Evolutionary conservation across 352 stramenopile species (phyloP), one percentile per base, ranked within the genome.

Genomic region (Phytophthora cryptogea): DNA sequence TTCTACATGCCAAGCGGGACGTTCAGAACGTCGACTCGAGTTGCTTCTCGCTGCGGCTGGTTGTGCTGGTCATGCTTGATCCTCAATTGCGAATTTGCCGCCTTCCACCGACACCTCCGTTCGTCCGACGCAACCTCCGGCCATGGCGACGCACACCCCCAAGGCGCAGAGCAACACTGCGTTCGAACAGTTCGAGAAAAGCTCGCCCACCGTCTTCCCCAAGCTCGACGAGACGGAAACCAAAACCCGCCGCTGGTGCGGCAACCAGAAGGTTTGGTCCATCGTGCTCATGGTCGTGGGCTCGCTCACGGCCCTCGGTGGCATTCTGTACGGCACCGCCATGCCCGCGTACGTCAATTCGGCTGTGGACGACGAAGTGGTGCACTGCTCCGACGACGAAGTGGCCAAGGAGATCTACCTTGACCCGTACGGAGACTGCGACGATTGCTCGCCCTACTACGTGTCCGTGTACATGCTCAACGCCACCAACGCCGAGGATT

Each of bases 391-490:
- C 14, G 56, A 63, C 20, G 16, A 63, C 8, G 70, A 80, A 13
- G 68, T 73, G 39, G 51, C 57, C 40, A 78, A 87, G 37, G 59
- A 76, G 30, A 47, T 41, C 10, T 92, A 80, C 52, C 59, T 63
- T 4, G 81, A 90, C 54, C 54, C 56, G 37, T 90, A 88, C 67
- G 76, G 80, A 58, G 79, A 92, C 71, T 92, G 83, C 58, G 68
- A 88, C 10, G 79, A 88, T 55, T 92, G 83, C 66, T 78, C 73
- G 59, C 83, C 83, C 16, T 90, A 87, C 76, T 92, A 90, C 66
- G 70, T 80, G 33, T 76, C 62, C 23, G 36, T 90, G 7, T 76
- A 71, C 58, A 78, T 90, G 75, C 75, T 90, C 57, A 92, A 92
- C 70, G 81, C 80, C 44, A 90, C 79, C 54, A 92, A 90, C 69